Base-by-base conservation (phyloP, 2,329 filamentous ascomycete genomes). In the Knoxdaviesia capensis region DNA sequence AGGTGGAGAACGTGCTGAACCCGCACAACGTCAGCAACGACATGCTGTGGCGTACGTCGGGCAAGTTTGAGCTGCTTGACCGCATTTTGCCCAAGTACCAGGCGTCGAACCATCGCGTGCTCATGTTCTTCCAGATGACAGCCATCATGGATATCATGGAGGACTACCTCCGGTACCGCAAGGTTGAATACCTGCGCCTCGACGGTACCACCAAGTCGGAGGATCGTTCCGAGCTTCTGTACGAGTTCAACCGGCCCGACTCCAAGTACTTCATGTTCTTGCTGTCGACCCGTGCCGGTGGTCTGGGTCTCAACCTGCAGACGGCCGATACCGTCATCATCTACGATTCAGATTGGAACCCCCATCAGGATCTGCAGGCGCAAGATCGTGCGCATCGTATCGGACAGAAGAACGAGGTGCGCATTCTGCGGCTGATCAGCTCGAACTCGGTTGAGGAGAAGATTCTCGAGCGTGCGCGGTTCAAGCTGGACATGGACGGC, bases 111-210 rank as follows among this genome's bases (percentile, higher is more conserved):
- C 90, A 98, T 73, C 81, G 90, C 60, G 86, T 96, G 31, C 69
- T 98, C 58, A 96, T 98, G 82, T 98, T 98, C 72, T 98, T 98
- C 70, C 90, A 98, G 59, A 98, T 98, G 90, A 98, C 90, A 4
- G 87, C 93, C 47, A 98, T 98, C 56, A 98, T 98, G 90, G 94
- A 98, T 61, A 98, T 98, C 54, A 96, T 98, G 90, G 90, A 98
- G 53, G 90, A 98, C 57, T 98, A 93, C 58, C 62, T 98, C 47
- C 80, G 88, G 4, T 80, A 85, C 54, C 74, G 84, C 48, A 80
- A 79, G 39, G 69, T 94, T 50, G 71, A 81, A 53, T 98, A 93
- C 56, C 69, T 98, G 49, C 86, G 90, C 56, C 69, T 98, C 45
- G 90, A 98, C 54, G 90, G 90, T 65, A 90, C 86, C 1, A 98